Evolutionary conservation across 2,329 filamentous ascomycete species (phyloP).

Genomic region (Aspergillus ochraceus): DNA sequence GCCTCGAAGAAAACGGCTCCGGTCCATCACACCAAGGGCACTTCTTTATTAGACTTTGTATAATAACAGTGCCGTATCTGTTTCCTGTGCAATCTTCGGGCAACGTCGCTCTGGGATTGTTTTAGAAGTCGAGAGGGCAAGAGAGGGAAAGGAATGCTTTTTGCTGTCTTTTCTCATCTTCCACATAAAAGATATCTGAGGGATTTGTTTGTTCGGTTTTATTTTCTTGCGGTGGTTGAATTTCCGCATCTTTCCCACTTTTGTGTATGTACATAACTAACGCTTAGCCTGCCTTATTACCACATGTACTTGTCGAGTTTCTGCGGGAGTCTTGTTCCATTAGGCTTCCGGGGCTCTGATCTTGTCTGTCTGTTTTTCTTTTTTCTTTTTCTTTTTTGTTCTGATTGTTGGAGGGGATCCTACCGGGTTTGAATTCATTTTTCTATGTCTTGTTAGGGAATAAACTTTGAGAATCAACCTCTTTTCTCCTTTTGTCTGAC

Average conservation of each 20-base stretch:
- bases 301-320: slow-evolving; percentile 34
- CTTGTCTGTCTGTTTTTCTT: slow-evolving; percentile 29
- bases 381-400: slow-evolving; percentile 27
- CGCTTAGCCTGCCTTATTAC: slow-evolving; percentile 23
- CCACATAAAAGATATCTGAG: slow-evolving; percentile 8
- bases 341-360: slow-evolving; percentile 12
- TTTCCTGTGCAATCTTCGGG: neutral
- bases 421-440: slow-evolving; percentile 25
- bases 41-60: slow-evolving; percentile 1
- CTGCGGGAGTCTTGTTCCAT: slow-evolving; percentile 18
- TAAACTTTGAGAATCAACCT: slow-evolving; percentile 17
- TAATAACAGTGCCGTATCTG: slow-evolving; percentile 2
- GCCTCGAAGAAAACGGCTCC: neutral
- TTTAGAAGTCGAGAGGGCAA: neutral
- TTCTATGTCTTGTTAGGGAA: slow-evolving; percentile 21
- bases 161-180: neutral
- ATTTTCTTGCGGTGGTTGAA: slow-evolving; percentile 1
- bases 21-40: neutral
- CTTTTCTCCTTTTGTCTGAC: slow-evolving; percentile 8
- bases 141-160: neutral
- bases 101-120: neutral
- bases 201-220: slow-evolving; percentile 3
- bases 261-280: slow-evolving; percentile 34
- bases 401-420: slow-evolving; percentile 24
- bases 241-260: slow-evolving; percentile 14